Evolutionary conservation across 1,284 basidiomycete genomes (phyloP).

Genomic region (Malassezia caprae): DNA sequence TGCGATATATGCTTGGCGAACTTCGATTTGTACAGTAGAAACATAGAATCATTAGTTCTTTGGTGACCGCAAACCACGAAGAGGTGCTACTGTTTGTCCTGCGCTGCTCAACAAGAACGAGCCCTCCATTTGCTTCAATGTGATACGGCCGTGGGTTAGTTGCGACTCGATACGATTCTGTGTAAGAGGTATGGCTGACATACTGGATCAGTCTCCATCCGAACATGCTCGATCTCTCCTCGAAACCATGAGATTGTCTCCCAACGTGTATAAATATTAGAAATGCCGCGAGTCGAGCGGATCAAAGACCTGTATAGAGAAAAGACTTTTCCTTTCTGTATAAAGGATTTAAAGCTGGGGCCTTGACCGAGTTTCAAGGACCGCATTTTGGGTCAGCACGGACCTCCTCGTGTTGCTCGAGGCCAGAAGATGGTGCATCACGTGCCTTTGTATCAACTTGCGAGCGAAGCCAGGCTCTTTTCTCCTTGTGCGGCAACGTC

Average conservation of each 20-base stretch:
- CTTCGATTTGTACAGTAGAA: conserved; percentile 23
- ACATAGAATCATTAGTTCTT: neutral
- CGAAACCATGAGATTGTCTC: conserved; percentile 17
- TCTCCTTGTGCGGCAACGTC: conserved; percentile 19
- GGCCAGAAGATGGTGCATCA: neutral
- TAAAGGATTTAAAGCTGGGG: conserved; percentile 6
- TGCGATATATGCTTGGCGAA: conserved; percentile 35
- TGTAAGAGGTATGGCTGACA: neutral
- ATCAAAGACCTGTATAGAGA: conserved; percentile 7
- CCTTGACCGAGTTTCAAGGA: neutral
- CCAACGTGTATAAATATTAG: conserved; percentile 3
- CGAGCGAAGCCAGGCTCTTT: conserved; percentile 1
- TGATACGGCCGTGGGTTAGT: conserved; percentile 11
- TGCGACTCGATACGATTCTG: conserved; percentile 5
- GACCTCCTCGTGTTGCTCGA: neutral
- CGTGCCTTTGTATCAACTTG: neutral
- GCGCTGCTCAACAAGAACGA: neutral
- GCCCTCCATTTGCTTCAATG: neutral
- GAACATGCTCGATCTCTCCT: conserved; percentile 9
- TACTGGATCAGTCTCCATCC: conserved; percentile 8
- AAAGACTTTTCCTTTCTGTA: conserved; percentile 4
- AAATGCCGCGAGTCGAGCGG: conserved; percentile 9
- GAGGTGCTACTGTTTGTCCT: neutral
- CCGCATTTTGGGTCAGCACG: neutral
- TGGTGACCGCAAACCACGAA: neutral